phyloP scores from a whole-genome alignment of 2,329 filamentous ascomycete genomes.

The Helotiales sp. region DNA sequence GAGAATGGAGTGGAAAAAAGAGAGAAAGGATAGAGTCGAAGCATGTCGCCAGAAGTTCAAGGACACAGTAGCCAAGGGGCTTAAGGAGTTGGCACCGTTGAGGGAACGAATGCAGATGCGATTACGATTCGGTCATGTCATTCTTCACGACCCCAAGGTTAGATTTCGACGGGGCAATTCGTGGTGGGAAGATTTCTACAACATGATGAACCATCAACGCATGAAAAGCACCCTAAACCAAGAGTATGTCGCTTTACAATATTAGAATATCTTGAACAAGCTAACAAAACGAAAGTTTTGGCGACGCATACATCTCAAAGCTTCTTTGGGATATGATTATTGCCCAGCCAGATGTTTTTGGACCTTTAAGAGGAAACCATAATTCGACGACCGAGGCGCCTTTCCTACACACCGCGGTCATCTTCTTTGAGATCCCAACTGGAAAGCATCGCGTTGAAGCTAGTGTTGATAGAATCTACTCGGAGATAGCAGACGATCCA shows the following conservation, averaged over 20 bases:
- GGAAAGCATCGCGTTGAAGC: conserved; percentile 30
- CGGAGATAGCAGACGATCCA: too few relatives aligned
- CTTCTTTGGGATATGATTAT: conserved; percentile 21
- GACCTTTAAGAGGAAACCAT: conserved; percentile 13
- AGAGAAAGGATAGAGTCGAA: conserved; percentile 8
- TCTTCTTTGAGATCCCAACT: conserved; percentile 24
- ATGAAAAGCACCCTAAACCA: conserved; percentile 28
- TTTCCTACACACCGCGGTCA: conserved; percentile 27
- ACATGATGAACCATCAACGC: conserved; percentile 28
- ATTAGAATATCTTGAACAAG: background rate
- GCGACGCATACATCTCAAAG: conserved; percentile 14
- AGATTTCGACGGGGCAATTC: conserved; percentile 19
- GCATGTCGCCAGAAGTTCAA: conserved; percentile 20
- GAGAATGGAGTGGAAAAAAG: conserved; percentile 19
- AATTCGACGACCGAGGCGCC: conserved; percentile 13
- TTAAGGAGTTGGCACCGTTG: conserved; percentile 24
- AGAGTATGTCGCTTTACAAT: conserved; percentile 27
- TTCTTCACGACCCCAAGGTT: conserved; percentile 23
- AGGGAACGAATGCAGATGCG: conserved; percentile 35
- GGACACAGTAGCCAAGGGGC: conserved; percentile 20
- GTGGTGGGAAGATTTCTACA: conserved; percentile 25
- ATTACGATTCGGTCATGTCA: conserved; percentile 32
- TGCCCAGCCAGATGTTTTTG: conserved; percentile 16
- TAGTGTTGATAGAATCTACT: conserved; percentile 33
- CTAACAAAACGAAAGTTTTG: conserved; percentile 17